Base-by-base conservation (phyloP, 257 asterid genomes). In the Fraxinus quadrangulata region DNA sequence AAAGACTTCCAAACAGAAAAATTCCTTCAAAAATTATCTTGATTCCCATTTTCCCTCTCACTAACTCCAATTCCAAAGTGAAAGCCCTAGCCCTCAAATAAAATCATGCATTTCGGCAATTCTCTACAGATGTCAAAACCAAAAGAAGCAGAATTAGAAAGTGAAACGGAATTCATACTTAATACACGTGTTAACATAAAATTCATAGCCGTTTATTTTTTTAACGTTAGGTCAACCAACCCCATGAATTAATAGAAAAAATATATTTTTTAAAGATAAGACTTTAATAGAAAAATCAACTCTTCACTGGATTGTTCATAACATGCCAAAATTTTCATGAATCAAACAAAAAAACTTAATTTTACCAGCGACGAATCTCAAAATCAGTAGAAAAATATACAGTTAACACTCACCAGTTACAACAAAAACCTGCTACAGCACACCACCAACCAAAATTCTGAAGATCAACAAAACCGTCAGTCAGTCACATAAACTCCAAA, bases 1-100 rank as follows among this genome's bases (percentile, higher is more conserved):
- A 42, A 5, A 85, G 71, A 67, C 61, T 65, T 33, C 77, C 71
- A 24, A 4, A 81, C 34, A 75, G 69, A 26, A 84, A 71, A 66
- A 85, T 69, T 74, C 80, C 78, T 26, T 79, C 47, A 21, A 83
- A 33, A 11, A 75, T 67, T 23, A 83, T 49, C 67, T 72, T 85
- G 77, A 78, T 65, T 28, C 47, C 83, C 89, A 83, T 85, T 61
- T 70, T 56, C 31, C 34, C 30, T 12, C 67, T 12, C 37, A 54
- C 24, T 5, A 45, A 40, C 63, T 68, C 37, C 23, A 26, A 16
- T 12, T 63, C 6, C 69, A 63, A 63, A 26, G 17, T 24, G 69
- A 63, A 63, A 11, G 36, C 33, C 69, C 69, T 26, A 63, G 34
- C n/a, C 2, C 34, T 63, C 34, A 63, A 63, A 63, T 12, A 26